A percentile compares a stretch with the other conserved stretches of the same genome.
These are phyloP conservation scores for Candida montana DNA, from an alignment of 805 yeast genomes.

Conservation along the genomic window DNA sequence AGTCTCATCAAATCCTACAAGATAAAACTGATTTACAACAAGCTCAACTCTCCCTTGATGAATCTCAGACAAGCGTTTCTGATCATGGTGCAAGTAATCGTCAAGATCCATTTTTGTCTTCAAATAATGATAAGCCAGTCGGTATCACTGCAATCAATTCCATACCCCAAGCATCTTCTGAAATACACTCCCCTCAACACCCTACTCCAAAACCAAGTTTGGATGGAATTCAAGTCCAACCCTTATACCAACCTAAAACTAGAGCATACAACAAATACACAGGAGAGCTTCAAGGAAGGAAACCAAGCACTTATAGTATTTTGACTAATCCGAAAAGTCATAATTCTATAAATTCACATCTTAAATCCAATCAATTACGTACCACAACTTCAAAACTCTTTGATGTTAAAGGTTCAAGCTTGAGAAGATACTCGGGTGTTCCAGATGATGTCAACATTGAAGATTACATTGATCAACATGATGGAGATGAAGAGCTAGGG, in stretches of 20 bases:
- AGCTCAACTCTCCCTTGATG: constrained; percentile 1
- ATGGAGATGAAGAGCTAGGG: constrained; percentile 33
- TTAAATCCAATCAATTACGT: constrained; percentile 33
- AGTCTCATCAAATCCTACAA: neutral
- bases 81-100: neutral
- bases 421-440: constrained; percentile 67
- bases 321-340: constrained; percentile 1
- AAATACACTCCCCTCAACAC: neutral
- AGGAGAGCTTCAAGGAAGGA: constrained; percentile 13
- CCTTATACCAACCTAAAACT: constrained; percentile 6
- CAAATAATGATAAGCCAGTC: neutral
- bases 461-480: constrained; percentile 38
- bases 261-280: constrained; percentile 19
- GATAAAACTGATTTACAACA: neutral
- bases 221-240: neutral
- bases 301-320: constrained; percentile 14
- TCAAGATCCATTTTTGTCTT: neutral
- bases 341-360: neutral
- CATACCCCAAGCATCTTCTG: neutral
- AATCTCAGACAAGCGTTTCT: constrained; percentile 6
- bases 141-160: neutral
- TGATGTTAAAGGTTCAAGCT: constrained; percentile 66
- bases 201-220: neutral
- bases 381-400: constrained; percentile 71
- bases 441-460: constrained; percentile 52